phyloP scores from a whole-genome alignment of 139 green algal genomes.

The Chlamydomonas sp. region DNA sequence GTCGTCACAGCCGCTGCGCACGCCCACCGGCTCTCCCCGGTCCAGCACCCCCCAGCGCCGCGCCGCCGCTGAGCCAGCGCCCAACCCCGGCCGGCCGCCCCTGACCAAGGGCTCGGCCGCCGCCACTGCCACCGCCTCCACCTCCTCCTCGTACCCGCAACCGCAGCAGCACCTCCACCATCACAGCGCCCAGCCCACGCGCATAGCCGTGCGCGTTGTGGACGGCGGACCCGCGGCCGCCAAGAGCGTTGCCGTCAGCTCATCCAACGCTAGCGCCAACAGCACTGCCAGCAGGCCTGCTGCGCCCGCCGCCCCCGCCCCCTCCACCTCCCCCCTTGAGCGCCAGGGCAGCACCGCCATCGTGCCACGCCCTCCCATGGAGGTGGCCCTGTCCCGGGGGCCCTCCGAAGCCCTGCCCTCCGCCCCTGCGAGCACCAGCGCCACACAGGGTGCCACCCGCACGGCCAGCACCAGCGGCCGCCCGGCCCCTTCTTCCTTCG shows the following conservation, averaged over 20 bases:
- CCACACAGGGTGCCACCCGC: neutral
- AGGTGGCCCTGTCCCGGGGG: slow-evolving; percentile 1
- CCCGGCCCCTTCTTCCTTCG: no score
- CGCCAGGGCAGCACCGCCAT: slow-evolving; percentile 12
- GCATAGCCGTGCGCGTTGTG: neutral
- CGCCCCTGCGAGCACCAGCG: neutral
- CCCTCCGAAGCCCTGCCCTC: neutral
- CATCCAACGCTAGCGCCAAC: no score
- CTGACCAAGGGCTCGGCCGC: no score
- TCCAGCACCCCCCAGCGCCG: no score
- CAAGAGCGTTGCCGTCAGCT: neutral
- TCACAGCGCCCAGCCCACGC: neutral
- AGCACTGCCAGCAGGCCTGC: no score
- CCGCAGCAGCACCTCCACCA: no score
- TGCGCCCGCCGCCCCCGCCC: neutral
- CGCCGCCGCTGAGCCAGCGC: no score
- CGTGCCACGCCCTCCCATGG: slow-evolving; percentile 8
- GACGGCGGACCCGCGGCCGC: neutral
- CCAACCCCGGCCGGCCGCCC: no score
- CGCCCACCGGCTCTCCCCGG: no score
- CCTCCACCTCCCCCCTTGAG: neutral
- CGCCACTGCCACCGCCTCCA: neutral
- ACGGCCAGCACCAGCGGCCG: neutral
- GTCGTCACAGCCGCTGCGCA: no score
- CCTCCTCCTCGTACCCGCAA: no score